Evolutionary conservation across 176 grass and related monocot genomes (phyloP).

Genomic region (Bolboschoenus planiculmis): DNA sequence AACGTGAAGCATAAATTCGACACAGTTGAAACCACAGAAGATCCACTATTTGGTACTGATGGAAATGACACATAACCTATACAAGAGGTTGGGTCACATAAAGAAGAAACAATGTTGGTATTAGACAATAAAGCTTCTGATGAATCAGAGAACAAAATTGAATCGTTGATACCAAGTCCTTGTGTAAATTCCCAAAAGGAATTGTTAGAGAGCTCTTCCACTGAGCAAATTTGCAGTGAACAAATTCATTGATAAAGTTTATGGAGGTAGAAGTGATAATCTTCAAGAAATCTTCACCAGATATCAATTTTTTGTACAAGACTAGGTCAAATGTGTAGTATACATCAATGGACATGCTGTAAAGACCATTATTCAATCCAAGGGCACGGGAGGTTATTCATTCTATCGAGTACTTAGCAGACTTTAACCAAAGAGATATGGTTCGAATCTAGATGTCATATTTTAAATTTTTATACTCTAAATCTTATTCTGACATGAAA

Average conservation of each 20-base stretch:
- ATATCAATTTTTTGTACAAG: slow-evolving; percentile 26
- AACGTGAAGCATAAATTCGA: slow-evolving; percentile 10
- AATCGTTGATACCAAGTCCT: neutral
- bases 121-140: slow-evolving; percentile 31
- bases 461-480: neutral
- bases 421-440: slow-evolving; percentile 80
- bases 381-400: slow-evolving; percentile 49
- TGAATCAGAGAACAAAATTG: slow-evolving; percentile 23
- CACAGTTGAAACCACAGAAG: slow-evolving; percentile 8
- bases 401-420: slow-evolving; percentile 48
- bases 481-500: neutral
- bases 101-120: slow-evolving; percentile 31
- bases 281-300: slow-evolving; percentile 20
- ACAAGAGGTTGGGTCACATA: slow-evolving; percentile 15
- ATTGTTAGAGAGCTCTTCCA: slow-evolving; percentile 4
- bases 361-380: slow-evolving; percentile 87
- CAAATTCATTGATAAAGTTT: slow-evolving; percentile 22
- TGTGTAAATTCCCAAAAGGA: slow-evolving; percentile 32
- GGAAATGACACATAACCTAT: slow-evolving; percentile 8
- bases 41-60: neutral
- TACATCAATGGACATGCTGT: slow-evolving; percentile 65
- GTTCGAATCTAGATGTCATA: slow-evolving; percentile 16
- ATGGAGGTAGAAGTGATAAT: slow-evolving; percentile 25
- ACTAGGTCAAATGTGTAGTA: slow-evolving; percentile 40
- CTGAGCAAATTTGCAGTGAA: slow-evolving; percentile 11